Base-by-base conservation (phyloP, 1,139 yeast genomes). In the Lodderomyces metapsilosis region DNA sequence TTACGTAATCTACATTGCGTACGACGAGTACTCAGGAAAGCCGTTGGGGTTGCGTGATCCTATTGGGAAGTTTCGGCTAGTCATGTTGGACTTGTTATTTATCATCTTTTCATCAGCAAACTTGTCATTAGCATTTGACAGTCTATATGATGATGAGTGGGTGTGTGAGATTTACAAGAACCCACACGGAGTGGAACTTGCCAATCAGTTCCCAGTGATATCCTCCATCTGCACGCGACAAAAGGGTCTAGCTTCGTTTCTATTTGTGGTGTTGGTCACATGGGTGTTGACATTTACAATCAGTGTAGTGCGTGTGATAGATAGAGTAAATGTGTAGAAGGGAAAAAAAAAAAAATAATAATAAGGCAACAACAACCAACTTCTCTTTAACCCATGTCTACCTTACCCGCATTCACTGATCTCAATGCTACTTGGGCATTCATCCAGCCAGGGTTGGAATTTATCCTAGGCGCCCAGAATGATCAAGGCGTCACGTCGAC, bases 51-150 rank as follows among this genome's bases (percentile, higher is more conserved):
- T 91, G 39, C 75, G 98, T 49, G 81, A 87, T 49, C 95, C 96
- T 0, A 69, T 79, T 50, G 89, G 85, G 21, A 91, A 91, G 57
- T 78, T 91, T 74, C 74, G 88, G 54, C 74, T 89, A 44, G 73
- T 79, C 43, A 71, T 89, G 74, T 69, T 88, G 49, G 98, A 92
- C 57, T 68, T 91, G 38, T 66, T 91, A 28, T 88, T 92, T 61
- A 88, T 92, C 49, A 88, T 92, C n/a, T 87, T 91, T 56, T 82
- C 91, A n/a, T 81, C 95, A 38, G 96, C 97, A 2, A 91, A 89
- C 58, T 64, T 91, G 45, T 81, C 97, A 6, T 71, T 92, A 39
- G 80, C 96, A 2, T 89, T 89, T 64, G 84, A 88, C 58, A 84
- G 96, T 1, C 68, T 91, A 41, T 86, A 71, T 58, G 96, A 88